phyloP scores from a whole-genome alignment of 2,329 filamentous ascomycete species.

The Botrytis hyacinthi region DNA sequence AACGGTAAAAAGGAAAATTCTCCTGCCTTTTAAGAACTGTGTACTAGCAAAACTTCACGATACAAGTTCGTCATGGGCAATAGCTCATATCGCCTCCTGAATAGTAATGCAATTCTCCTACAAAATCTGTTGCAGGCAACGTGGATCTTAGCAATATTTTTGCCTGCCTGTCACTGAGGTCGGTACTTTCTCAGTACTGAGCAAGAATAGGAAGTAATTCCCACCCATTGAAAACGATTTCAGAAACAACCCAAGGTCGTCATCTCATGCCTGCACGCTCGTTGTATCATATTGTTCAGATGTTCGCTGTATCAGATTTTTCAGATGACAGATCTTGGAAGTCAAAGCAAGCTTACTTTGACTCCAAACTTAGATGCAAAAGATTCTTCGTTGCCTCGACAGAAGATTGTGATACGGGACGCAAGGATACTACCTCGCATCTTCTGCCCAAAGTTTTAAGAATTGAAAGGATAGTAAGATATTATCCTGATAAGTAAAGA shows the following conservation, averaged over 20 bases:
- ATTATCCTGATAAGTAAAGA: background rate
- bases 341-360: background rate
- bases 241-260: background rate
- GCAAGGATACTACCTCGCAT: background rate
- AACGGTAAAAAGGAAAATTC: background rate
- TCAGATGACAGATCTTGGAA: slow-evolving; percentile 11
- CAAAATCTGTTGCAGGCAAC: slow-evolving; percentile 11
- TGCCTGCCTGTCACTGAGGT: background rate
- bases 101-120: slow-evolving; percentile 1
- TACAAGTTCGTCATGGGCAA: background rate
- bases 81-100: background rate
- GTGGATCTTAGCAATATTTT: background rate
- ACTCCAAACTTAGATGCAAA: background rate
- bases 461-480: background rate
- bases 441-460: background rate
- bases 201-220: background rate
- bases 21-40: background rate
- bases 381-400: background rate
- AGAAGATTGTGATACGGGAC: background rate
- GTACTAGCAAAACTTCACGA: background rate
- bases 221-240: background rate
- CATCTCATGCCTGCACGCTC: slow-evolving; percentile 11
- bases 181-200: background rate
- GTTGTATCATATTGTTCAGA: slow-evolving; percentile 1
- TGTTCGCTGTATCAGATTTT: background rate